Evolutionary conservation across 768 basidiomycete genomes (phyloP).

Genomic region (Panus rudis): DNA sequence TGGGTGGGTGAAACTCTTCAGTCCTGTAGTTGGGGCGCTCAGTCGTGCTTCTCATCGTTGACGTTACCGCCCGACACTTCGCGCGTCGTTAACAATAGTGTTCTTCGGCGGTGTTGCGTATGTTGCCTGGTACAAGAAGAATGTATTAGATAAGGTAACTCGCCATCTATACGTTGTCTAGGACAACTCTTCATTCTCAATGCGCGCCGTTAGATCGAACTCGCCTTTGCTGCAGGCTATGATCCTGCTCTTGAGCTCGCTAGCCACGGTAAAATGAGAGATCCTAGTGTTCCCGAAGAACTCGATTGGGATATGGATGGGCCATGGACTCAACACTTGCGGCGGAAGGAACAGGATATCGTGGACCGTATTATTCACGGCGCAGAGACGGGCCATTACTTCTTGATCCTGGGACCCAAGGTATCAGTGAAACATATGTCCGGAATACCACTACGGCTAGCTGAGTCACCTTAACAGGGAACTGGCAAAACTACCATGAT

Average conservation of each 20-base stretch:
- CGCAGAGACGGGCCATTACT: conserved; percentile 64
- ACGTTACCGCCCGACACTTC: neutral
- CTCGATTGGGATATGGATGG: conserved; percentile 30
- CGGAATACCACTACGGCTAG: conserved; percentile 1
- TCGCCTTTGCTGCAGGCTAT: conserved; percentile 73
- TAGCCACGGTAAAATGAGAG: conserved; percentile 31
- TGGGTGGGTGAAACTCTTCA: conserved; percentile 34
- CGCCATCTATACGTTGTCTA: conserved; percentile 3
- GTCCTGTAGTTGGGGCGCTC: neutral
- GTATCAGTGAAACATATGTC: conserved; percentile 27
- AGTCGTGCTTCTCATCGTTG: neutral
- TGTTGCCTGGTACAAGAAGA: conserved; percentile 74
- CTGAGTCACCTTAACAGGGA: conserved; percentile 37
- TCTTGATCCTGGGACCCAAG: conserved; percentile 73
- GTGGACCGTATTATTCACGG: conserved; percentile 80
- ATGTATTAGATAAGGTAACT: conserved; percentile 70
- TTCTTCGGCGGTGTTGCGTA: conserved; percentile 70
- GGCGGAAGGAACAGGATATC: conserved; percentile 65
- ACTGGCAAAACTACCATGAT: conserved; percentile 81
- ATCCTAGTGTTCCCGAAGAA: conserved; percentile 20
- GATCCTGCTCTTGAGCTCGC: conserved; percentile 77
- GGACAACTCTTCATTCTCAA: conserved; percentile 1
- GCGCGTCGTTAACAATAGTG: conserved; percentile 31
- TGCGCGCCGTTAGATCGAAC: conserved; percentile 51
- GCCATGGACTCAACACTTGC: conserved; percentile 54